These are phyloP conservation scores for Pyrrhoderma noxium DNA, from an alignment of 1,284 basidiomycete species.

Conservation along the genomic window DNA sequence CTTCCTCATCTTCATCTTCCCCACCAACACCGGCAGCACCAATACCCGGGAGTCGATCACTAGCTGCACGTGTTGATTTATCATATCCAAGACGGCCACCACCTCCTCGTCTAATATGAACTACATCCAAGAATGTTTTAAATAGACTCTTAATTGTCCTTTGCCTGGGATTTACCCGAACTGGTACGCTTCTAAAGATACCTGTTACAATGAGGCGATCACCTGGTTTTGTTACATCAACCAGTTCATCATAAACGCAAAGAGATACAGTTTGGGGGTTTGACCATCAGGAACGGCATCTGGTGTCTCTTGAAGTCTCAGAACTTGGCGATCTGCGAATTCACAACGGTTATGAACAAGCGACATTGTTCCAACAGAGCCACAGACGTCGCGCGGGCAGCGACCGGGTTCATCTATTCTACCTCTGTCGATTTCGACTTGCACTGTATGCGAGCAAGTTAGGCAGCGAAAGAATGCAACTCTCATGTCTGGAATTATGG, in stretches of 20 bases:
- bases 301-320: conserved; percentile 94
- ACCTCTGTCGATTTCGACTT: conserved; percentile 93
- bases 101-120: conserved; percentile 79
- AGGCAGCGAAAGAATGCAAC: conserved; percentile 96
- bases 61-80: conserved; percentile 67
- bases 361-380: conserved; percentile 81
- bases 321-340: conserved; percentile 92
- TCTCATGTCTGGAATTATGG: conserved; percentile 99
- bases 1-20: conserved; percentile 47
- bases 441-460: conserved; percentile 91
- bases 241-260: conserved; percentile 95
- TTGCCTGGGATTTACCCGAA: conserved; percentile 88
- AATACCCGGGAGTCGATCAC: conserved; percentile 68
- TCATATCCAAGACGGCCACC: conserved; percentile 75
- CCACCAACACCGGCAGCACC: conserved; percentile 75
- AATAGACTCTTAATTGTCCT: conserved; percentile 91
- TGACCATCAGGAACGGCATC: conserved; percentile 98
- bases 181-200: conserved; percentile 91
- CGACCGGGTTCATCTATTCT: conserved; percentile 89
- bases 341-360: conserved; percentile 96
- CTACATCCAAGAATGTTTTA: conserved; percentile 95
- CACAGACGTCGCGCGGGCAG: conserved; percentile 91
- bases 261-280: conserved; percentile 96
- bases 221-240: conserved; percentile 92
- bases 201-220: conserved; percentile 90